A percentile compares a stretch with the other conserved stretches of the same genome.
phyloP scores from a whole-genome alignment of 106 monocot species.

The Ottelia alismoides region DNA sequence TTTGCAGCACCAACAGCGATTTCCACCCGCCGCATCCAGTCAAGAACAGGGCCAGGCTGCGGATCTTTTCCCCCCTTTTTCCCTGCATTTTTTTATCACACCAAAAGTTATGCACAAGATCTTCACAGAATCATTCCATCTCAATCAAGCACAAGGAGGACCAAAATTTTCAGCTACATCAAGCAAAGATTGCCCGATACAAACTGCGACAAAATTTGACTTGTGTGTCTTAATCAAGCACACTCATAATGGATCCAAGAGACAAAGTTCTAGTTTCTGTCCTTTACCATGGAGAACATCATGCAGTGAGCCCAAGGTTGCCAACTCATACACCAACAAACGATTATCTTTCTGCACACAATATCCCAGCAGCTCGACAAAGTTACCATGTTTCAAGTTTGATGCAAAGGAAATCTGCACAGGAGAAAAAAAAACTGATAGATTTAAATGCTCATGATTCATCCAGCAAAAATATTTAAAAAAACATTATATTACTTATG shows the following conservation, averaged over 20 bases:
- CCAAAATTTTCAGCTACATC: not conserved
- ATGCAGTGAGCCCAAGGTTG: constrained; percentile 49
- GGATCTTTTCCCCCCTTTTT: constrained; percentile 38
- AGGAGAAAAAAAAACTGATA: not conserved
- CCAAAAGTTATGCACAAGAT: not conserved
- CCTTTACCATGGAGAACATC: constrained; percentile 46
- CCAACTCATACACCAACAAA: constrained; percentile 46
- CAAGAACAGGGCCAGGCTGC: constrained; percentile 38
- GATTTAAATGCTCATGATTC: not conserved
- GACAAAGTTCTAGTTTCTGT: not conserved
- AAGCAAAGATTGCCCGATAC: too few relatives aligned
- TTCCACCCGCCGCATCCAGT: constrained; percentile 44
- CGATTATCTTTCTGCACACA: constrained; percentile 36
- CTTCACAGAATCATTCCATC: not conserved
- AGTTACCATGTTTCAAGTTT: constrained; percentile 41
- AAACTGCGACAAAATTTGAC: too few relatives aligned
- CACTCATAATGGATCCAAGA: too few relatives aligned
- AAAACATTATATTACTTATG: not conserved
- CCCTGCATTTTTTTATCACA: constrained; percentile 62
- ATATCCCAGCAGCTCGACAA: constrained; percentile 44
- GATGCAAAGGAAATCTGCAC: constrained; percentile 57
- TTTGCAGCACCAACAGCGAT: too few relatives aligned
- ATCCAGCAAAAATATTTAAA: not conserved
- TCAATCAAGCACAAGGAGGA: not conserved
- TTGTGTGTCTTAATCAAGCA: too few relatives aligned